Evolutionary conservation across 345 rosid species (phyloP).

Genomic region (Camelina laxa): DNA sequence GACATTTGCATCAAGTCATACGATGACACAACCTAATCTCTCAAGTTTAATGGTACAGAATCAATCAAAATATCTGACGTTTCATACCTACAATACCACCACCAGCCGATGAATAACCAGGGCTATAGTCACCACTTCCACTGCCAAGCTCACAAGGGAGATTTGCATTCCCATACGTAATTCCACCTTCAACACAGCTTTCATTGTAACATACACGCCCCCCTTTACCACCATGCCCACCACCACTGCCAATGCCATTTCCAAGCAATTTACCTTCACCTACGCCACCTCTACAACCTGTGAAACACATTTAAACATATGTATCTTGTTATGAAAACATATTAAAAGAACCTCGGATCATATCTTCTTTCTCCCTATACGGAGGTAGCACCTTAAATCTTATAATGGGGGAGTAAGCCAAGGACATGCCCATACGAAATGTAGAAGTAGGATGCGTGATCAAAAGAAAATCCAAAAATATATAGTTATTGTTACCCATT

Average conservation of each 20-base stretch:
- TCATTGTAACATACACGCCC: conserved; percentile 75
- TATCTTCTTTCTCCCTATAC: conserved; percentile 33
- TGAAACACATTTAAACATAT: conserved; percentile 41
- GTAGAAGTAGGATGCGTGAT: conserved; percentile 33
- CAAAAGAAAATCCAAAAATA: conserved; percentile 38
- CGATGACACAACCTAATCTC: conserved; percentile 25
- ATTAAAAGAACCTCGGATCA: conserved; percentile 10
- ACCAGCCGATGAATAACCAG: conserved; percentile 70
- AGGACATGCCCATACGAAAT: conserved; percentile 33
- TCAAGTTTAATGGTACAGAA: conserved; percentile 13
- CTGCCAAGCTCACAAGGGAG: conserved; percentile 99
- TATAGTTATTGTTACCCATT: conserved; percentile 64
- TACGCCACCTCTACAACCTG: conserved; percentile 94
- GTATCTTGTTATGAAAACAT: conserved; percentile 27
- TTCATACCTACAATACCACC: conserved; percentile 91
- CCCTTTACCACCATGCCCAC: conserved; percentile 98
- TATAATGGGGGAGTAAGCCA: conserved; percentile 27
- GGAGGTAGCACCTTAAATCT: conserved; percentile 32
- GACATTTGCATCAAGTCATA: conserved; percentile 20
- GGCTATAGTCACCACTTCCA: conserved; percentile 90
- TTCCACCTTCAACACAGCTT: conserved; percentile 74
- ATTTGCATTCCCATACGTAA: conserved; percentile 78
- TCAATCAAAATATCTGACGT: conserved; percentile 23
- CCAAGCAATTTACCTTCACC: conserved; percentile 76
- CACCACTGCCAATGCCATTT: conserved; percentile 89